Percentiles rank a stretch among this genome's conserved stretches.
These are phyloP conservation scores for Solanum ossicruentum DNA, from an alignment of 257 asterid genomes.

Conservation along the genomic window DNA sequence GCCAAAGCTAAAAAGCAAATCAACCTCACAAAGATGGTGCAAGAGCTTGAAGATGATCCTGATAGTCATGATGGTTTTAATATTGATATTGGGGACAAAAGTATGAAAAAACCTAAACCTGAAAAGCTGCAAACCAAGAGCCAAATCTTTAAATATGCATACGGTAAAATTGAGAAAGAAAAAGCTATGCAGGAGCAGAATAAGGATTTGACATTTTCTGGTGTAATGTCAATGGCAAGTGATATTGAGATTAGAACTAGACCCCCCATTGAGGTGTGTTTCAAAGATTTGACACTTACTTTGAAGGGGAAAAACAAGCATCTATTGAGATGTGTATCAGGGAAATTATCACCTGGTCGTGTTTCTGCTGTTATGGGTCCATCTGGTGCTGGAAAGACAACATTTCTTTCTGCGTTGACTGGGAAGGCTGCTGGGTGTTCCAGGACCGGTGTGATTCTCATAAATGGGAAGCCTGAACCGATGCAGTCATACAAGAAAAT, in stretches of 20 bases:
- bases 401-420: conserved; percentile 86
- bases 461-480: conserved; percentile 65
- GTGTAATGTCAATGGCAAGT: conserved; percentile 69
- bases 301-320: conserved; percentile 79
- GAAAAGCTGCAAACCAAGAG: conserved; percentile 82
- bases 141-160: conserved; percentile 92
- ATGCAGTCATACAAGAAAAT: conserved; percentile 80
- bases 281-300: conserved; percentile 81
- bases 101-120: conserved; percentile 56
- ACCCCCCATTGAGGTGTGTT: conserved; percentile 74
- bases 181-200: conserved; percentile 83
- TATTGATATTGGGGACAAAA: conserved; percentile 81
- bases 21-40: conserved; percentile 85
- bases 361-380: conserved; percentile 99
- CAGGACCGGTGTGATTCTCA: conserved; percentile 62
- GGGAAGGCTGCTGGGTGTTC: conserved; percentile 96
- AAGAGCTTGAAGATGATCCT: conserved; percentile 79
- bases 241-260: conserved; percentile 54
- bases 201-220: conserved; percentile 76
- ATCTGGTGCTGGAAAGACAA: conserved; percentile 97
- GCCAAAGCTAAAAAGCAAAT: conserved; percentile 46
- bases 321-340: conserved; percentile 75
- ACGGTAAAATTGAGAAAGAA: conserved; percentile 89
- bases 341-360: conserved; percentile 77
- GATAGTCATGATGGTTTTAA: conserved; percentile 74